A percentile compares a stretch with the other conserved stretches of the same genome.
These are phyloP conservation scores for Pyrenochaeta sp. DNA, from an alignment of 2,329 filamentous ascomycete species.

Conservation along the genomic window DNA sequence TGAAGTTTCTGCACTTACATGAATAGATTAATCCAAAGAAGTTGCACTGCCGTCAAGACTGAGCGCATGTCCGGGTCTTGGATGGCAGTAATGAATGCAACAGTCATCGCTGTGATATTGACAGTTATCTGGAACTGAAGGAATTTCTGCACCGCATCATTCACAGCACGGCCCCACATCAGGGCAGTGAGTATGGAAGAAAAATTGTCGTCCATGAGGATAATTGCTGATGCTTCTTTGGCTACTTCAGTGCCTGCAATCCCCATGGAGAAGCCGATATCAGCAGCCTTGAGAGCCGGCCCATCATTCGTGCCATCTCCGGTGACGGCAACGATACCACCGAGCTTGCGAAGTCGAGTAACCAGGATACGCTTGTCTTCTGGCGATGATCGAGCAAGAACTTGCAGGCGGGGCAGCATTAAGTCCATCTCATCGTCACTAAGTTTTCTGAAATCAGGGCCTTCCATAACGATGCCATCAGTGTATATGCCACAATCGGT, in stretches of 20 bases:
- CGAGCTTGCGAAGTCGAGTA: slow-evolving; percentile 68
- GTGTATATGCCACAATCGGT: slow-evolving; percentile 77
- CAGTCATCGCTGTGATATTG: slow-evolving; percentile 86
- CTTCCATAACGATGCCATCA: slow-evolving; percentile 77
- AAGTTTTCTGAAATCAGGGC: slow-evolving; percentile 77
- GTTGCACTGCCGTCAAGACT: slow-evolving; percentile 86
- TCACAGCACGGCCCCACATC: slow-evolving; percentile 70
- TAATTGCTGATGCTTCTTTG: slow-evolving; percentile 84
- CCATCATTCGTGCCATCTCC: slow-evolving; percentile 86
- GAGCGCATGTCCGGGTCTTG: slow-evolving; percentile 72
- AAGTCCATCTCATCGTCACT: slow-evolving; percentile 64
- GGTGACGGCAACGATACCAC: slow-evolving; percentile 82
- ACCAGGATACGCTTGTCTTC: slow-evolving; percentile 74
- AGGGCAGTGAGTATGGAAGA: slow-evolving; percentile 83
- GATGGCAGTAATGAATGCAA: slow-evolving; percentile 88
- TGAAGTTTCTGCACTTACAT: slow-evolving; percentile 57
- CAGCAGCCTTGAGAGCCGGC: slow-evolving; percentile 78
- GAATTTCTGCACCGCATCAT: slow-evolving; percentile 53
- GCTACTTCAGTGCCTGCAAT: slow-evolving; percentile 83
- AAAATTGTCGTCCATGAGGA: slow-evolving; percentile 88
- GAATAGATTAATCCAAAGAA: slow-evolving; percentile 95
- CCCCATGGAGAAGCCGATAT: slow-evolving; percentile 88
- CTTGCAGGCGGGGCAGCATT: slow-evolving; percentile 68
- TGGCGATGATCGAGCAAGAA: slow-evolving; percentile 73
- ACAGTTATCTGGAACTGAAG: slow-evolving; percentile 76